Conservation (phyloP, 2,329 filamentous ascomycete species). For the Colletotrichum ledebouriae region DNA sequence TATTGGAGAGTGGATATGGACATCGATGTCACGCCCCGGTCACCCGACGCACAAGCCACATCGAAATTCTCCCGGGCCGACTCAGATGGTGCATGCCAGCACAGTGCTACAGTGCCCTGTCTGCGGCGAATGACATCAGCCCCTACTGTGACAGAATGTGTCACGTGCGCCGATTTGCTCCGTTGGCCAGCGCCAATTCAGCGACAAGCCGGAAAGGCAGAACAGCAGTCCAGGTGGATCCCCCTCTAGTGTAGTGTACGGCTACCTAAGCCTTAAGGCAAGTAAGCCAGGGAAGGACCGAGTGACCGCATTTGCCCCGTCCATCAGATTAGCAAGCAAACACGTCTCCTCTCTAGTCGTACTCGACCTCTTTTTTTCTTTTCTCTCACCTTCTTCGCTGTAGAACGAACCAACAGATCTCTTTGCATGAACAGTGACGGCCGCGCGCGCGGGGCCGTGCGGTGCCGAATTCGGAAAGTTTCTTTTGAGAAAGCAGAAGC, state of each 20-base stretch:
- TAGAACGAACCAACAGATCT: not conserved
- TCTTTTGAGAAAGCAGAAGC: not conserved
- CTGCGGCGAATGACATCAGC: slow-evolving; percentile 43
- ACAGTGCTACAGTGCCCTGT: slow-evolving; percentile 43
- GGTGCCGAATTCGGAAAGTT: slow-evolving; percentile 9
- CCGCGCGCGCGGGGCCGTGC: slow-evolving; percentile 7
- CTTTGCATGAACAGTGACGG: slow-evolving; percentile 7
- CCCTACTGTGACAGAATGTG: slow-evolving; percentile 1
- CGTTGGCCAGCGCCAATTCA: not conserved
- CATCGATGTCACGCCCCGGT: slow-evolving; percentile 25
- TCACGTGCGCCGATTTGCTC: slow-evolving; percentile 42
- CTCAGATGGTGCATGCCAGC: not conserved
- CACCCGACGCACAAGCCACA: slow-evolving; percentile 37
- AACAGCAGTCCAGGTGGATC: not conserved
- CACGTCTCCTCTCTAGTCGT: not conserved
- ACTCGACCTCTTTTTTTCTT: not conserved
- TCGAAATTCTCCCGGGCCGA: slow-evolving; percentile 1
- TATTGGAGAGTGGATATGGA: not conserved
- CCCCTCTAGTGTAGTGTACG: not conserved
- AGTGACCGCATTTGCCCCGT: slow-evolving; percentile 1
- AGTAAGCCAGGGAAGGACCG: no score
- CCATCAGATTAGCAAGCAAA: slow-evolving; percentile 2
- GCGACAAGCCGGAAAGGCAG: not conserved
- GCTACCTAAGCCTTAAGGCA: no score
- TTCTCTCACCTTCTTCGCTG: slow-evolving; percentile 2